Evolutionary conservation across 2,329 filamentous ascomycete genomes (phyloP).

Genomic region (Fusarium solani-melongenae): DNA sequence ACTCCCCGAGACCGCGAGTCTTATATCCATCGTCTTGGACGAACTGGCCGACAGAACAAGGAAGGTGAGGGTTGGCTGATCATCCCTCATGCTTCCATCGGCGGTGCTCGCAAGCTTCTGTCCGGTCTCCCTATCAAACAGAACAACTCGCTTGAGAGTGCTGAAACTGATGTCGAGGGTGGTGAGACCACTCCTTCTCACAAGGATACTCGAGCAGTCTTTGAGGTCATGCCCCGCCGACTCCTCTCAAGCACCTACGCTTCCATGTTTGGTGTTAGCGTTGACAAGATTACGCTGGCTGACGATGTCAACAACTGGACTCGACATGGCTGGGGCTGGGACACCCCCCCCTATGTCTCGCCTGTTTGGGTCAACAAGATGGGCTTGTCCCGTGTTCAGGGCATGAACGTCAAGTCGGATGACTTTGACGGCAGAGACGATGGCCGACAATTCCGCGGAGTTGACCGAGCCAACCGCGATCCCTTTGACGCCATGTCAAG

Average conservation of each 20-base stretch:
- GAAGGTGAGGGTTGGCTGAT: slow-evolving; percentile 78
- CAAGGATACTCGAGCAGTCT: slow-evolving; percentile 54
- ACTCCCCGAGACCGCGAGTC: slow-evolving; percentile 72
- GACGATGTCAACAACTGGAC: slow-evolving; percentile 66
- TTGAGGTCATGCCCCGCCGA: slow-evolving; percentile 52
- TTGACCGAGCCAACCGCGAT: slow-evolving; percentile 7
- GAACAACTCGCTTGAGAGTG: slow-evolving; percentile 62
- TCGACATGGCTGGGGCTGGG: slow-evolving; percentile 62
- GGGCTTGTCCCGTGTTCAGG: slow-evolving; percentile 44
- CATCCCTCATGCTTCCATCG: slow-evolving; percentile 65
- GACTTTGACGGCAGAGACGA: neutral
- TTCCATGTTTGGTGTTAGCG: slow-evolving; percentile 65
- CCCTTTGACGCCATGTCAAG: neutral
- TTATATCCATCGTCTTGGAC: slow-evolving; percentile 82
- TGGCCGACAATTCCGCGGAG: slow-evolving; percentile 8
- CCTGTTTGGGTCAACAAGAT: slow-evolving; percentile 44
- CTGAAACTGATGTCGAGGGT: slow-evolving; percentile 64
- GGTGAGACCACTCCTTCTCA: slow-evolving; percentile 61
- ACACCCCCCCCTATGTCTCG: slow-evolving; percentile 55
- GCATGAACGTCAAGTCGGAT: slow-evolving; percentile 50
- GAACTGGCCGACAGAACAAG: slow-evolving; percentile 80
- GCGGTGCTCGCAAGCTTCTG: slow-evolving; percentile 62
- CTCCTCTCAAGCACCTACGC: slow-evolving; percentile 60
- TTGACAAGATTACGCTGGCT: slow-evolving; percentile 55
- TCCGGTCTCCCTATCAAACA: slow-evolving; percentile 69